These are phyloP conservation scores for Clathrospora elynae DNA, from an alignment of 2,329 filamentous ascomycete genomes.

Conservation along the genomic window DNA sequence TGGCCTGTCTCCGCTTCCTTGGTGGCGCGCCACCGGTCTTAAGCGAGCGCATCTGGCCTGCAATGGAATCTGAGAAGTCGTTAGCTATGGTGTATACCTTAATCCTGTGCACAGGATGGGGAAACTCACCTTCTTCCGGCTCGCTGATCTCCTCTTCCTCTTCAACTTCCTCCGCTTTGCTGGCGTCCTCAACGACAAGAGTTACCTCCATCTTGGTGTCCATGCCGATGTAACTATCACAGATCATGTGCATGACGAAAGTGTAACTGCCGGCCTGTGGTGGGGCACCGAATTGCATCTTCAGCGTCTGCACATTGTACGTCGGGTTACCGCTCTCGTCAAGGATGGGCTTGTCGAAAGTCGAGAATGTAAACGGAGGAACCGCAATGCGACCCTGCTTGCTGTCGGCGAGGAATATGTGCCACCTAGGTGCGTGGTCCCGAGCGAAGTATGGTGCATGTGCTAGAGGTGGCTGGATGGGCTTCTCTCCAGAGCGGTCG, in stretches of 20 bases:
- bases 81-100: slow-evolving; percentile 27
- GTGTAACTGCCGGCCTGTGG: slow-evolving; percentile 91
- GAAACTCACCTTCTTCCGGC: slow-evolving; percentile 86
- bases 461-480: slow-evolving; percentile 79
- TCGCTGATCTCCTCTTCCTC: slow-evolving; percentile 96
- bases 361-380: slow-evolving; percentile 91
- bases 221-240: slow-evolving; percentile 93
- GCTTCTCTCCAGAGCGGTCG: slow-evolving; percentile 68
- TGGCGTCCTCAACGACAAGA: slow-evolving; percentile 84
- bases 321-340: slow-evolving; percentile 82
- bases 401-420: slow-evolving; percentile 90
- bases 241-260: slow-evolving; percentile 91
- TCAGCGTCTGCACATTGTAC: slow-evolving; percentile 92
- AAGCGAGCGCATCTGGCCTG: slow-evolving; percentile 86
- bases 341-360: slow-evolving; percentile 88
- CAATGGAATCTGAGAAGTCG: slow-evolving; percentile 72
- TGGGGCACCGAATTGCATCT: slow-evolving; percentile 95
- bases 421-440: slow-evolving; percentile 88
- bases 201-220: slow-evolving; percentile 92
- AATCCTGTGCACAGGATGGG: background rate
- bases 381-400: slow-evolving; percentile 97
- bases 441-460: slow-evolving; percentile 89
- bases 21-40: slow-evolving; percentile 67
- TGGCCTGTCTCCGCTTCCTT: slow-evolving; percentile 64
- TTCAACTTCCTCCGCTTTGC: slow-evolving; percentile 77